Evolutionary conservation across 2,329 filamentous ascomycete species (phyloP), one percentile per base, ranked within the genome.

Genomic region (Cladosporium sp.): DNA sequence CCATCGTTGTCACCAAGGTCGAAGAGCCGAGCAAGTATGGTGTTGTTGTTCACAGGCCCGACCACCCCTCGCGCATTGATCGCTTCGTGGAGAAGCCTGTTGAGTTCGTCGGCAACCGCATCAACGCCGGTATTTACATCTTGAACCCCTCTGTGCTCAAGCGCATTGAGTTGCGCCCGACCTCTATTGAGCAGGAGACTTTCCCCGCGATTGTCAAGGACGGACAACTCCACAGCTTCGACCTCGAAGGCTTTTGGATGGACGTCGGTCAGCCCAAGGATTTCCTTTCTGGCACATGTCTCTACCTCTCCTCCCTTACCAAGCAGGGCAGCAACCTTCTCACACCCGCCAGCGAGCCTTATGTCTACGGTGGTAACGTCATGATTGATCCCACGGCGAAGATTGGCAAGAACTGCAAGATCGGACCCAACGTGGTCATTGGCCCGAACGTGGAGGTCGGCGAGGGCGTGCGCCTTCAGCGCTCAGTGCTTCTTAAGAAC

Each of bases 51-150:
- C 93, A 97, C 86, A 94, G 96, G 82, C 91, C 92, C 63, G 89
- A 88, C 76, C 91, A 96, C 78, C 79, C 90, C 57, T 90, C 91
- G 49, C 87, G 90, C 73, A 97, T 99, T 76, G 94, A 99, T 78
- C 92, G 94, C 67, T 99, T 99, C 80, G 94, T 99, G 67, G 93
- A 99, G 85, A 99, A 99, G 84, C 93, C 93, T 38, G 90, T 97
- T 73, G 91, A 97, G 79, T 97, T 97, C 73, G 93, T 97, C 60
- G 93, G 93, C 70, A 97, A 97, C 84, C 89, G 93, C 66, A 97
- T 97, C 84, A 97, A 97, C 71, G 94, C 93, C 67, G 94, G 94
- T 78, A 90, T 97, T 78, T 97, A 97, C 82, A 96, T 97, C 70
- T 83, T 97, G 71, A 97, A 97, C 82, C 92, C 92, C 51, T 92